Evolutionary conservation across 78 protist species (phyloP).

Genomic region (Dictyostelium firmibasis): DNA sequence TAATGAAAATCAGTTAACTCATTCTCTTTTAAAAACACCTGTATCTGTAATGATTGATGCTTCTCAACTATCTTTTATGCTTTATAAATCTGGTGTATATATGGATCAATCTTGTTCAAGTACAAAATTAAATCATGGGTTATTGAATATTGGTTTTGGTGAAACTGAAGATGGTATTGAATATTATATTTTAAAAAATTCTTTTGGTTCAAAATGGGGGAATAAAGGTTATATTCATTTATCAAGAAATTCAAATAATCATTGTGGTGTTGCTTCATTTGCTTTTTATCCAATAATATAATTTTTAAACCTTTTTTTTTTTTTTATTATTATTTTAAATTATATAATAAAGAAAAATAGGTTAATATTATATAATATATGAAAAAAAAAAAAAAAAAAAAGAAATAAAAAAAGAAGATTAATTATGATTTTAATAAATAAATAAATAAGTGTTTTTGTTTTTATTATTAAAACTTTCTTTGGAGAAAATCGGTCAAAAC

Average conservation of each 20-base stretch:
- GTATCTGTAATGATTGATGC: conserved; percentile 94
- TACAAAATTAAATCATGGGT: conserved; percentile 86
- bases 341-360: too few species aligned
- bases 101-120: conserved; percentile 76
- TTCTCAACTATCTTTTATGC: conserved; percentile 84
- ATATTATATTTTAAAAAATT: conserved; percentile 93
- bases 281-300: conserved; percentile 47
- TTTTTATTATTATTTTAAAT: too few species aligned
- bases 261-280: conserved; percentile 87
- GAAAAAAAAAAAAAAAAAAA: neutral
- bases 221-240: conserved; percentile 81
- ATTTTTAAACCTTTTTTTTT: too few species aligned
- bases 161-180: neutral
- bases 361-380: too few species aligned
- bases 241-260: conserved; percentile 71
- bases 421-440: neutral
- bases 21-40: conserved; percentile 34
- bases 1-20: conserved; percentile 35
- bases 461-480: neutral
- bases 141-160: conserved; percentile 85
- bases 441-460: neutral
- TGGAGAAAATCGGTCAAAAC: neutral
- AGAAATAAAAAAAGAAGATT: neutral
- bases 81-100: conserved; percentile 87
- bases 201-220: conserved; percentile 51